A percentile compares a stretch with the other conserved stretches of the same genome.
phyloP scores from a whole-genome alignment of 2,329 filamentous ascomycete species.

The Penicillium concentricum region DNA sequence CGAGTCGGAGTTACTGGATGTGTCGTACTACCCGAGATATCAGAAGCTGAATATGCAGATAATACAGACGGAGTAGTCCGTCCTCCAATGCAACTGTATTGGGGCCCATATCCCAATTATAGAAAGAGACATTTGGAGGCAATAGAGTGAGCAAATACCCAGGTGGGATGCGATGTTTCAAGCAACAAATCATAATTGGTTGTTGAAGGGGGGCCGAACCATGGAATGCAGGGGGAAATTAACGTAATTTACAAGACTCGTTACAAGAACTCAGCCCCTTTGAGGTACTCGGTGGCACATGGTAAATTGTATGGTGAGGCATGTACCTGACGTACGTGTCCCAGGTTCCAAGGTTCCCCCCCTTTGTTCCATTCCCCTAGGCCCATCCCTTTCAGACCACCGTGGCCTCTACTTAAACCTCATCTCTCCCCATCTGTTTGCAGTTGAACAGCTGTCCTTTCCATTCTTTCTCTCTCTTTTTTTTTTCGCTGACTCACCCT shows the following conservation, averaged over 20 bases:
- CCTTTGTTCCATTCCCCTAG: slow-evolving; percentile 2
- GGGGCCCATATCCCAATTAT: background rate
- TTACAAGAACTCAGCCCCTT: slow-evolving; percentile 3
- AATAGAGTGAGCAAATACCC: background rate
- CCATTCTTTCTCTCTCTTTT: slow-evolving; percentile 8
- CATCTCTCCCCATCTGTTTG: slow-evolving; percentile 10
- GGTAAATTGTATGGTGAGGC: background rate
- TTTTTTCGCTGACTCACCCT: slow-evolving; percentile 14
- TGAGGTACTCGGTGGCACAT: background rate
- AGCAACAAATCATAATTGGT: background rate
- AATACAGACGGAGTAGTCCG: background rate
- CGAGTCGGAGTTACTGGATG: background rate
- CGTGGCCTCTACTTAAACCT: slow-evolving; percentile 44
- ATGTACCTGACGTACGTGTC: slow-evolving; percentile 2
- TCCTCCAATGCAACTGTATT: background rate
- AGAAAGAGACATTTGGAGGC: background rate
- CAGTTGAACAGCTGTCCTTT: slow-evolving; percentile 39
- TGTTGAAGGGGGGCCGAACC: background rate
- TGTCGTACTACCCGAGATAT: background rate
- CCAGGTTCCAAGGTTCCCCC: background rate
- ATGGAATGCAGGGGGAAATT: slow-evolving; percentile 16
- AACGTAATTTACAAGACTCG: slow-evolving; percentile 8
- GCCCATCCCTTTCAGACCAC: slow-evolving; percentile 31
- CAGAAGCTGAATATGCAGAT: background rate
- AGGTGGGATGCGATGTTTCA: background rate